Base-by-base conservation (phyloP, 2,329 filamentous ascomycete species). In the Orbilia oligospora region DNA sequence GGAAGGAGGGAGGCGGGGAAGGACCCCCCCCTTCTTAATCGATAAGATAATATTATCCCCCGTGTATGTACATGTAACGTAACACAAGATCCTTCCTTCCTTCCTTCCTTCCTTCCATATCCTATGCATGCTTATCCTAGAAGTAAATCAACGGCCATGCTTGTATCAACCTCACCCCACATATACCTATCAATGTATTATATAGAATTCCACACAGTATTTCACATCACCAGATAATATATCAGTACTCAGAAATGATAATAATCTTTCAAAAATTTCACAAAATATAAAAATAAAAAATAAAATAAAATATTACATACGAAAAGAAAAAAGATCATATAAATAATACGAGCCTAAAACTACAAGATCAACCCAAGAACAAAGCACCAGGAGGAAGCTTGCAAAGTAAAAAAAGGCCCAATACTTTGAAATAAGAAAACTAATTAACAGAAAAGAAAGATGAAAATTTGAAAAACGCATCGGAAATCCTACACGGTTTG, bases 261-360 rank as follows among this genome's bases (percentile, higher is more conserved):
- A 22, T 24, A 22, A 41, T 64, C 36, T 38, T 38, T 38, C 36
- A 38, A 10, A 46, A 70, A 36, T n/a, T n/a, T n/a, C n/a, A n/a
- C n/a, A n/a, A n/a, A n/a, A n/a, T n/a, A n/a, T n/a, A n/a, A n/a
- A n/a, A n/a, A n/a, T n/a, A n/a, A n/a, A n/a, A n/a, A n/a, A n/a
- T n/a, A n/a, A n/a, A n/a, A n/a, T n/a, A n/a, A 41, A 68, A 68
- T 64, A 75, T 64, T 75, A 75, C 64, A 76, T 69, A 51, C 66
- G 51, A 71, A 71, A 38, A 69, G 63, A 69, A 33, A n/a, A 33
- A n/a, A 16, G n/a, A n/a, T n/a, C n/a, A n/a, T n/a, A n/a, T n/a
- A 65, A 33, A 46, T 10, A 33, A 46, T 22, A 38, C n/a, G 36
- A 41, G 33, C 58, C 61, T 56, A 48, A 65, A 66, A 64, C 56